phyloP scores from a whole-genome alignment of 1,284 basidiomycete species.

The Boletellus deceptivus region DNA sequence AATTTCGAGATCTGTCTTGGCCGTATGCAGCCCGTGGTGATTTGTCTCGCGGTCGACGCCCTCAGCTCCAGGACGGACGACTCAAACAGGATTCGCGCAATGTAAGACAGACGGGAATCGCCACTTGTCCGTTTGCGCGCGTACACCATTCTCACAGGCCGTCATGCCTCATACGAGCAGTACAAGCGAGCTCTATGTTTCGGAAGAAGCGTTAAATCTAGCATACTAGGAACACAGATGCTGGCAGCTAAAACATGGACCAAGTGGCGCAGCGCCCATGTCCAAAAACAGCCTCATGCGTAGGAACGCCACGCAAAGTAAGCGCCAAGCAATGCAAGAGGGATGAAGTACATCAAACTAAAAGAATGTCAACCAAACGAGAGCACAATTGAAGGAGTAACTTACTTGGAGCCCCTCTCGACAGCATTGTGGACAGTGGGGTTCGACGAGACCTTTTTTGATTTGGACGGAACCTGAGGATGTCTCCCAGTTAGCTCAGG shows the following conservation, averaged over 20 bases:
- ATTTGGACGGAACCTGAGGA: slow-evolving; percentile 36
- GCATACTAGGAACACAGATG: slow-evolving; percentile 16
- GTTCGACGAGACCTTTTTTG: slow-evolving; percentile 43
- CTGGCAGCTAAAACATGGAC: slow-evolving; percentile 12
- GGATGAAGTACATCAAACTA: slow-evolving; percentile 78
- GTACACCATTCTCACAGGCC: not conserved
- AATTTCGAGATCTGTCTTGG: slow-evolving; percentile 24
- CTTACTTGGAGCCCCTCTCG: slow-evolving; percentile 70
- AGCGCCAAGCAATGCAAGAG: slow-evolving; percentile 68
- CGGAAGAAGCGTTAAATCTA: slow-evolving; percentile 20
- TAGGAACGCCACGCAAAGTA: slow-evolving; percentile 85
- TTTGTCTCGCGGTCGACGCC: not conserved
- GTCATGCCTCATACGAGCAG: not conserved
- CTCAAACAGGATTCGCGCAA: slow-evolving; percentile 19
- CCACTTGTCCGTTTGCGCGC: not conserved
- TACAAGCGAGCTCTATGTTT: not conserved
- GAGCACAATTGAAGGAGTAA: slow-evolving; percentile 6
- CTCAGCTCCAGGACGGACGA: slow-evolving; percentile 31
- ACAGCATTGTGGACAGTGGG: slow-evolving; percentile 43
- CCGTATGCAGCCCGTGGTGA: slow-evolving; percentile 21
- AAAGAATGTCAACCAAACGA: slow-evolving; percentile 6
- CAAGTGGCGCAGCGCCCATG: slow-evolving; percentile 1
- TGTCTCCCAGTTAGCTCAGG: not conserved
- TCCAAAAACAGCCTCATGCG: slow-evolving; percentile 33
- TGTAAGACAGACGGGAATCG: not conserved